Evolutionary conservation across 1,139 yeast genomes (phyloP).

Genomic region (Kodamaea derodonti): DNA sequence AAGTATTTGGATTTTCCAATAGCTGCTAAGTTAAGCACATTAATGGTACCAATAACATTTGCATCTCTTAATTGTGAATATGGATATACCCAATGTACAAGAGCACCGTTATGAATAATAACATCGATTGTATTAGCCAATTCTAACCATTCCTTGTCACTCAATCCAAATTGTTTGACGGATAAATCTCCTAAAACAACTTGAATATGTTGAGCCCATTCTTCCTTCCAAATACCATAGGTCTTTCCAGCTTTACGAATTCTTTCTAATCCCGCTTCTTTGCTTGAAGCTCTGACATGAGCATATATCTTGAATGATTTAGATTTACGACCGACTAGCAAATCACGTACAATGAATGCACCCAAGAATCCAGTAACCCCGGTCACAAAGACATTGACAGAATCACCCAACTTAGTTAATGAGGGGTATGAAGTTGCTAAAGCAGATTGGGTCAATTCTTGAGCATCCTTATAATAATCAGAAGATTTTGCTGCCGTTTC

Average conservation of each 20-base stretch:
- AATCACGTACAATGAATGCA: conserved; percentile 75
- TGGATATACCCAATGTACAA: conserved; percentile 98
- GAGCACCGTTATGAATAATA: conserved; percentile 93
- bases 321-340: conserved; percentile 46
- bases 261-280: conserved; percentile 70
- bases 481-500: conserved; percentile 19
- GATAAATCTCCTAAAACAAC: conserved; percentile 85
- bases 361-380: conserved; percentile 98
- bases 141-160: conserved; percentile 51
- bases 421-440: conserved; percentile 41
- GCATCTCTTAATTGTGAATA: conserved; percentile 88
- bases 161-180: conserved; percentile 64
- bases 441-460: conserved; percentile 41
- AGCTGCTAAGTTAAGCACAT: conserved; percentile 75
- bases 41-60: conserved; percentile 83
- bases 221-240: conserved; percentile 80
- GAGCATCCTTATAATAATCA: conserved; percentile 77
- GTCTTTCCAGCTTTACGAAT: conserved; percentile 72
- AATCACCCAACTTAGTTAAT: conserved; percentile 23
- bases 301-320: conserved; percentile 62
- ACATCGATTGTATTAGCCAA: conserved; percentile 67
- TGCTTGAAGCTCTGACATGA: conserved; percentile 83
- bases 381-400: conserved; percentile 75
- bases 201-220: conserved; percentile 54
- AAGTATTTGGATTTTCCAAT: conserved; percentile 81